Evolutionary conservation across 805 yeast genomes (phyloP).

Genomic region (Danielia reshetovae): DNA sequence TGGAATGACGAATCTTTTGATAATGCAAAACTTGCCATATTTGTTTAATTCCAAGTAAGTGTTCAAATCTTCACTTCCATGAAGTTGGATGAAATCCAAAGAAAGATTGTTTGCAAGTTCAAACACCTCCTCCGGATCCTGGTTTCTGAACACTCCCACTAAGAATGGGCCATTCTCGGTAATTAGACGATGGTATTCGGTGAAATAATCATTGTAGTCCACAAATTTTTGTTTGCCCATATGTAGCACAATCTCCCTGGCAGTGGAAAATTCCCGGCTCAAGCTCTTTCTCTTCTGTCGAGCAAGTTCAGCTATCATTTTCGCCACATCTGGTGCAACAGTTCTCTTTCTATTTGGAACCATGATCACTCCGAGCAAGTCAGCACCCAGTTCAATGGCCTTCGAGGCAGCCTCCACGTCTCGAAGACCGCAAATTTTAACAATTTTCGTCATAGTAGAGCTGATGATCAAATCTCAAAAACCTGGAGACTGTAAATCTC

Average conservation of each 20-base stretch:
- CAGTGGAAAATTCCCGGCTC: conserved; percentile 17
- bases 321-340: conserved; percentile 35
- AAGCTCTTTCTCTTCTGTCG: conserved; percentile 17
- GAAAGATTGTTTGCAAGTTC: conserved; percentile 38
- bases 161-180: conserved; percentile 56
- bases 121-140: conserved; percentile 59
- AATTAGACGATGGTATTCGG: conserved; percentile 19
- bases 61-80: conserved; percentile 61
- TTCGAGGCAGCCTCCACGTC: conserved; percentile 61
- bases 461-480: no score
- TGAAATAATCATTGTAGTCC: conserved; percentile 27
- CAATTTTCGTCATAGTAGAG: conserved; percentile 34
- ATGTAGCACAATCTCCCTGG: conserved; percentile 14
- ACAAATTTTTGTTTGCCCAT: conserved; percentile 12
- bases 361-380: conserved; percentile 76
- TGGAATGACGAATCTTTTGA: conserved; percentile 66
- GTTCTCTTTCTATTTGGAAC: conserved; percentile 83
- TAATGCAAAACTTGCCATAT: conserved; percentile 51
- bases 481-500: not conserved
- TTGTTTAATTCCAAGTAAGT: conserved; percentile 45
- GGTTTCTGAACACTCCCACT: conserved; percentile 92
- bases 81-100: conserved; percentile 82
- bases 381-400: conserved; percentile 72
- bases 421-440: conserved; percentile 83
- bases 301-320: conserved; percentile 25